These are phyloP conservation scores for Haematococcus sp. DNA, from an alignment of 139 green algal genomes.

Conservation along the genomic window DNA sequence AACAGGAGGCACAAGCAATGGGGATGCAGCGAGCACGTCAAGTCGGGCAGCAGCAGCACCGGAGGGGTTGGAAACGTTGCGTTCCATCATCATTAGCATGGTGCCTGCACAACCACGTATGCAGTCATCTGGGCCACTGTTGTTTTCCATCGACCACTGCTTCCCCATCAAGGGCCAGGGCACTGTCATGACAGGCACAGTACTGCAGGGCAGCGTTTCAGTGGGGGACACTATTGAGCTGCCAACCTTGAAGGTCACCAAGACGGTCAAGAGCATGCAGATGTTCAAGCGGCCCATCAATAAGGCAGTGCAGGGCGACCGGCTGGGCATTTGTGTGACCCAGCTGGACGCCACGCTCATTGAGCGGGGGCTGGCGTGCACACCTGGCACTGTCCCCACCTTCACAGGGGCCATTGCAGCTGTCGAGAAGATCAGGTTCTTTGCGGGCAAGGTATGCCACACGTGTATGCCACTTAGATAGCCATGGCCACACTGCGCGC, in stretches of 20 bases:
- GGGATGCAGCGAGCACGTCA: too few species aligned
- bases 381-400: slow-evolving; percentile 69
- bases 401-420: slow-evolving; percentile 70
- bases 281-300: slow-evolving; percentile 78
- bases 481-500: too few species aligned
- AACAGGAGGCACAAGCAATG: background rate
- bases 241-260: slow-evolving; percentile 59
- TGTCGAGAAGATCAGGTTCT: slow-evolving; percentile 82
- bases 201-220: slow-evolving; percentile 59
- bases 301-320: slow-evolving; percentile 57
- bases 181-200: slow-evolving; percentile 88
- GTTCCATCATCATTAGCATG: slow-evolving; percentile 22
- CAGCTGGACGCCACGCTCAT: slow-evolving; percentile 79
- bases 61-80: slow-evolving; percentile 20
- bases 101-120: slow-evolving; percentile 13
- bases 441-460: slow-evolving; percentile 32
- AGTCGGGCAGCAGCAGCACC: background rate
- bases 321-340: slow-evolving; percentile 86
- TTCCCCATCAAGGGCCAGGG: slow-evolving; percentile 91
- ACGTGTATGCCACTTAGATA: background rate
- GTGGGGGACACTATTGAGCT: slow-evolving; percentile 83
- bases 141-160: slow-evolving; percentile 95
- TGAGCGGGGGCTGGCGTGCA: slow-evolving; percentile 78
- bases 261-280: slow-evolving; percentile 88
- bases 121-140: slow-evolving; percentile 52